These are phyloP conservation scores for Elongisporangium undulatum DNA, from an alignment of 352 stramenopile genomes.

Conservation along the genomic window DNA sequence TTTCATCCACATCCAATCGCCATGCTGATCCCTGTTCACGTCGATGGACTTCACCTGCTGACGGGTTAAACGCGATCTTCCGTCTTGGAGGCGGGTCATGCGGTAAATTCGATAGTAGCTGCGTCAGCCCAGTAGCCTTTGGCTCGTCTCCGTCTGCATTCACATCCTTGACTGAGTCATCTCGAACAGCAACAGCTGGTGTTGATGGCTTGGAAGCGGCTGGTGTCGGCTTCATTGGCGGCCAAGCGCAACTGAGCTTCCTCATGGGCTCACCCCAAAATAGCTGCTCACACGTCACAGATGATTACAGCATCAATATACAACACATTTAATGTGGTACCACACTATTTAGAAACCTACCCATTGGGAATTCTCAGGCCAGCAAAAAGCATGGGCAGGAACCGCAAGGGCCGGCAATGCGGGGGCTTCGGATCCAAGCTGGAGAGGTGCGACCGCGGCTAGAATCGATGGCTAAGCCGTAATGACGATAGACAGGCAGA, in stretches of 20 bases:
- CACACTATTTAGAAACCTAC: slow-evolving; percentile 2
- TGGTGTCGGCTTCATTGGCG: neutral
- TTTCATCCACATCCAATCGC: slow-evolving; percentile 34
- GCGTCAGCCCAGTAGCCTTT: neutral
- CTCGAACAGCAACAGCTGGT: neutral
- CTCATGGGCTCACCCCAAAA: neutral
- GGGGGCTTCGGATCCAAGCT: slow-evolving; percentile 71
- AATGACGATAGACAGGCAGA: neutral
- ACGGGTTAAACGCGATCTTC: slow-evolving; percentile 62
- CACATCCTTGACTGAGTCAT: neutral
- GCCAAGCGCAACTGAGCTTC: neutral
- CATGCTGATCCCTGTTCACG: slow-evolving; percentile 48
- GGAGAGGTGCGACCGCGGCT: slow-evolving; percentile 29
- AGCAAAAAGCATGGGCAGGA: slow-evolving; percentile 43
- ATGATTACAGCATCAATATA: no score
- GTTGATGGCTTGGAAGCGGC: neutral
- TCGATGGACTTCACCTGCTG: slow-evolving; percentile 56
- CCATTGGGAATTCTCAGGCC: slow-evolving; percentile 4
- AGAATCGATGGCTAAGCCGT: neutral
- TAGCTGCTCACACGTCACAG: slow-evolving; percentile 10
- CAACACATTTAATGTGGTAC: neutral
- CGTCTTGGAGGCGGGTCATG: slow-evolving; percentile 6
- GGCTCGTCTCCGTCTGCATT: neutral
- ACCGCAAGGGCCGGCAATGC: slow-evolving; percentile 67
- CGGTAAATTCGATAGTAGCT: neutral